Base-by-base conservation (phyloP, 768 basidiomycete species). In the Crucibulum laeve region DNA sequence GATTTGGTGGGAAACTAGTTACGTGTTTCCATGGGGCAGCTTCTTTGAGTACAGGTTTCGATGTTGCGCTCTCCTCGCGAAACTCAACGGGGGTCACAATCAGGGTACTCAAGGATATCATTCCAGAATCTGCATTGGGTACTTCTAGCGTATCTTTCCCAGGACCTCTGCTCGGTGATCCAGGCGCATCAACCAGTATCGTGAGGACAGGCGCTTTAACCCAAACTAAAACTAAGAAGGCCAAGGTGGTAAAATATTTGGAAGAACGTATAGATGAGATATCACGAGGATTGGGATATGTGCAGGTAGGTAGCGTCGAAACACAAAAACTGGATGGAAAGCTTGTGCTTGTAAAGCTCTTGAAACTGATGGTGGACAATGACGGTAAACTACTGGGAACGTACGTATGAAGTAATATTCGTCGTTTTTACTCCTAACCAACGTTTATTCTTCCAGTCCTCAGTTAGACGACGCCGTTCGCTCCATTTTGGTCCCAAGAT, bases 1-100 rank as follows among this genome's bases (percentile, higher is more conserved):
- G 95, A 0, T 93, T 94, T 54, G 92, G 92, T n/a, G 94, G 94
- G 8, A 87, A 86, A 55, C 54, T 97, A 45, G 76, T 94, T 6
- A 84, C 90, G 5, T 94, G 89, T 60, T 96, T 95, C 69, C 91
- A 90, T 52, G 77, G 79, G 23, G 73, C 78, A 40, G 67, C 76
- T 10, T 76, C 79, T 13, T 61, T 85, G 57, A 80, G 71, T 59
- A 80, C 84, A 15, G 84, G 87, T 33, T 84, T 90, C 58, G 85
- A 91, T 60, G 80, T 89, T 38, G 83, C 87, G 1, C 67, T 90
- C 19, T 78, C 84, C 10, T 79, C 82, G 13, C 78, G 86, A 23
- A 79, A 79, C 39, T 79, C 84, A 8, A 84, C 83, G 1, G 75
- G 77, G 30, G 66, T 95, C 17, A 74, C 79, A 48, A 74, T 96